Conservation (phyloP, 164 flowering plant genomes). For the Paratinospora sagittata region DNA sequence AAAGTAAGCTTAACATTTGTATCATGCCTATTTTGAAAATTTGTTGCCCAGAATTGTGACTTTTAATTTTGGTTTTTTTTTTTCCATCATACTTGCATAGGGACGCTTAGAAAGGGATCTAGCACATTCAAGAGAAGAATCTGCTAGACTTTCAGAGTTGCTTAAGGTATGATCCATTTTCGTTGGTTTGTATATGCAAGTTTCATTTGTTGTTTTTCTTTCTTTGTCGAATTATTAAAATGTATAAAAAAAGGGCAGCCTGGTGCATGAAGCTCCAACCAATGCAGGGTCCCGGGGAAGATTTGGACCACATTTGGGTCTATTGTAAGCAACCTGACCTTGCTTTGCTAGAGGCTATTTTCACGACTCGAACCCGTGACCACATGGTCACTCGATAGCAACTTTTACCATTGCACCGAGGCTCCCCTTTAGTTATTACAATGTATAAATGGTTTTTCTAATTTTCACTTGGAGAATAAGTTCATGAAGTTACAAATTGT, state of each 20-base stretch:
- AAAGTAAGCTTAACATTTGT: conserved; percentile 43
- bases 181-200: background rate
- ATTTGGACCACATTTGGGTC: no score
- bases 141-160: conserved; percentile 44
- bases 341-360: no score
- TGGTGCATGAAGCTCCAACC: no score
- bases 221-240: background rate
- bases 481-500: background rate
- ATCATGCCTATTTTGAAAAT: background rate
- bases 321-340: no score
- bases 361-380: no score
- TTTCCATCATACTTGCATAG: conserved; percentile 24
- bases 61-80: conserved; percentile 9
- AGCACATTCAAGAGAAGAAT: conserved; percentile 65
- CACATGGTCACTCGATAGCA: no score
- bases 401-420: no score
- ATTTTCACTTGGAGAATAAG: background rate
- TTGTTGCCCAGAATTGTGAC: background rate
- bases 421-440: background rate
- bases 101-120: conserved; percentile 69
- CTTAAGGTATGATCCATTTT: conserved; percentile 46
- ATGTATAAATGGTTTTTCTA: background rate
- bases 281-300: no score
- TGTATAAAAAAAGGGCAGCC: background rate
- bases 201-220: background rate